Evolutionary conservation across 2,329 filamentous ascomycete genomes (phyloP), one percentile per base, ranked within the genome.

Genomic region (Fusarium clavum): DNA sequence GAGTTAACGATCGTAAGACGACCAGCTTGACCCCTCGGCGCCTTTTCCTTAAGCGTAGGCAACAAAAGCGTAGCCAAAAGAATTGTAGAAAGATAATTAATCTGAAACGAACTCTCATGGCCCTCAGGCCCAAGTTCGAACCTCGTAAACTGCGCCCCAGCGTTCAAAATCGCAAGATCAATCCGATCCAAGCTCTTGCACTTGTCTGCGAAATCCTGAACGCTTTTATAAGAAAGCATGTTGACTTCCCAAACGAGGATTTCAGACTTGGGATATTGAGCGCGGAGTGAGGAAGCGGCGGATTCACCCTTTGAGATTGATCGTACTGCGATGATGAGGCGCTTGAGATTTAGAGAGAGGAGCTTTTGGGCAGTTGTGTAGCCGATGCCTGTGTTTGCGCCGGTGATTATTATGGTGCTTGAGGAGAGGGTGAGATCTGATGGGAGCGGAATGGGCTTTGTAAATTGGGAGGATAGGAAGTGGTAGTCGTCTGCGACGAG

Each of bases 161-260:
- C 83, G 55, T 86, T 86, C 24, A 85, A 76, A 14, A 87, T 78
- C 18, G 73, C 79, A 27, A 83, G 79, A 68, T 86, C 83, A 22
- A 86, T 72, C 0, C 81, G 76, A 1, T 74, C 48, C 8, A 85
- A 76, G 0, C 54, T 75, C 10, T 79, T 69, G n/a, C 78, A 77
- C 4, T 79, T 77, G 1, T 55, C 55, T 0, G 77, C 79, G 59
- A 88, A 87, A 0, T 67, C 72, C 30, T 78, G 76, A 2, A 87
- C 75, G 3, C 83, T 86, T 3, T 79, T 74, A 52, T 86, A 85
- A 0, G 78, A 82, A 7, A 61, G 56, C 80, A 87, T 82, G 47
- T 88, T 84, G n/a, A 88, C 69, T 4, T 73, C 12, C 84, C 83
- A 87, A 12, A 88, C 84, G 13, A 85, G 78, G 14, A 87, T 79